Evolutionary conservation across 768 basidiomycete species (phyloP), one percentile per base, ranked within the genome.

Genomic region (Podaxis sp.): DNA sequence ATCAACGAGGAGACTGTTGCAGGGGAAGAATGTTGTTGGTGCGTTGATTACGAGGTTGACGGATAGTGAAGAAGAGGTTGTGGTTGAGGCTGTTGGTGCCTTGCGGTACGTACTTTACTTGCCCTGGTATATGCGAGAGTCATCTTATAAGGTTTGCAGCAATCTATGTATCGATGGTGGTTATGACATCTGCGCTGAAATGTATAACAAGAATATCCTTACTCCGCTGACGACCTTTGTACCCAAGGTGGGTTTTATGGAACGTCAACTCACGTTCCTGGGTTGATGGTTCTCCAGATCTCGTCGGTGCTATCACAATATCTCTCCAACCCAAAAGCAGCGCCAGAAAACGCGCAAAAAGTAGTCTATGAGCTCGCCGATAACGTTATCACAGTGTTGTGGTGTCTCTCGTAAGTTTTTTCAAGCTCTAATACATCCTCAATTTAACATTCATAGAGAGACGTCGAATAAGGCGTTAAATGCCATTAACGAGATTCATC

Each of bases 91-190:
- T 53, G 84, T 85, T 65, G 96, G 96, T 38, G 87, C 95, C 41
- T 75, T 98, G 61, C 84, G 95, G 95, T 94, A 68, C 69, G 85
- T 70, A 54, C 62, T 48, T 10, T 48, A 46, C 12, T 38, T 61
- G 51, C 44, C 30, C 33, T 56, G 15, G 51, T 22, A 17, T 51
- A 3, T 60, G 40, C 49, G 10, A 30, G 62, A 26, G 12, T 64
- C 40, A 17, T 36, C 61, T 50, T 53, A 58, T 37, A 40, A 60
- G 26, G 22, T 11, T 40, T 24, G 33, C 69, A 97, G 95, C 65
- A 98, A 97, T 77, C 75, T 98, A 13, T 95, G 93, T 69, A 89
- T 98, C 69, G 96, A 98, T 71, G 96, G 95, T 15, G 96, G 96
- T 56, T 91, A 93, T 71, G 95, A 97, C 66, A 91, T 97, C 52